phyloP scores from a whole-genome alignment of 805 yeast genomes.

The Scheffersomyces spartinae region DNA sequence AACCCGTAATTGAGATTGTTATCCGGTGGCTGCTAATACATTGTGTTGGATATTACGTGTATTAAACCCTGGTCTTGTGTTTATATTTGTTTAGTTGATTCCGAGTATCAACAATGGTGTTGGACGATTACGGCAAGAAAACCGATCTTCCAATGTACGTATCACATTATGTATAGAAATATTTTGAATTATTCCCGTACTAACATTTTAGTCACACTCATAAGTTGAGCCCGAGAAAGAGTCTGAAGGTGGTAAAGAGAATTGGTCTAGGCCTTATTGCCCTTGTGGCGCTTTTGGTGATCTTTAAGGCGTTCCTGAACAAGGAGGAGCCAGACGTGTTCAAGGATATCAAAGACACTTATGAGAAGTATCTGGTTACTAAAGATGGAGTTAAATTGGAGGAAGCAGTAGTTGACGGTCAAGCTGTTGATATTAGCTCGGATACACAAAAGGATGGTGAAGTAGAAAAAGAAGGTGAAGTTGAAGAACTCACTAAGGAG shows the following conservation, averaged over 20 bases:
- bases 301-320: too few species aligned
- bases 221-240: constrained; percentile 8
- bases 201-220: constrained; percentile 5
- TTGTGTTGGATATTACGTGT: too few species aligned
- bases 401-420: too few species aligned
- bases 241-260: too few species aligned
- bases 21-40: too few species aligned
- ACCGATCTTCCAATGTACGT: constrained; percentile 28
- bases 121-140: constrained; percentile 18
- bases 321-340: constrained; percentile 18
- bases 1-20: too few species aligned
- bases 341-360: constrained; percentile 26
- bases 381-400: too few species aligned
- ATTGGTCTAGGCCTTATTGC: too few species aligned
- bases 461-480: constrained; percentile 1
- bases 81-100: too few species aligned
- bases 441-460: constrained; percentile 1
- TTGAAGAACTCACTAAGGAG: constrained; percentile 12
- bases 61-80: too few species aligned
- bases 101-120: constrained; percentile 11
- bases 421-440: too few species aligned
- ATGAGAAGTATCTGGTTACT: constrained; percentile 20
- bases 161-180: constrained; percentile 1
- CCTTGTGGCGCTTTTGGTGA: too few species aligned
- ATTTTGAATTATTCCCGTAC: constrained; percentile 1